Conservation (phyloP, 1,284 basidiomycete species). For the Heterobasidion irregulare region DNA sequence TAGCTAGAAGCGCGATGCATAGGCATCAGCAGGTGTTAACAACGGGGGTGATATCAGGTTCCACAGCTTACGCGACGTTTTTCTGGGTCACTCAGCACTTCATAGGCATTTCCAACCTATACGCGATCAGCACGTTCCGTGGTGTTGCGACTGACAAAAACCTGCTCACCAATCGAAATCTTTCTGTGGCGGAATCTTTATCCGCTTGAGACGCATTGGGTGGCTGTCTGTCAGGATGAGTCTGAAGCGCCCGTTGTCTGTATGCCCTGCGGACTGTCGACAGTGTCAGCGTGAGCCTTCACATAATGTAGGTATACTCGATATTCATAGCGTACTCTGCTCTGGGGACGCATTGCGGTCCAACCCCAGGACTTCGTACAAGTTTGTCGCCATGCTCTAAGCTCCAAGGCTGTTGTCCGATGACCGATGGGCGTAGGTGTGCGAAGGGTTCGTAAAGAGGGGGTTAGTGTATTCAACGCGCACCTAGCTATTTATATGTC, state of each 20-base stretch:
- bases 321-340: conserved; percentile 25
- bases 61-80: conserved; percentile 28
- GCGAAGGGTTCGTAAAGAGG: not conserved
- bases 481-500: not conserved
- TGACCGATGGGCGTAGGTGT: not conserved
- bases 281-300: not conserved
- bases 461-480: not conserved
- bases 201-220: conserved; percentile 27
- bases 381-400: conserved; percentile 38
- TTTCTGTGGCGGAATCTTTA: conserved; percentile 33
- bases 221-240: conserved; percentile 40
- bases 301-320: conserved; percentile 2
- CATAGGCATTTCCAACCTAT: conserved; percentile 44
- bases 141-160: not conserved
- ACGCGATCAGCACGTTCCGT: not conserved
- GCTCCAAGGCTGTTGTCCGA: not conserved
- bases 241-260: conserved; percentile 33
- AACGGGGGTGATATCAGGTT: not conserved
- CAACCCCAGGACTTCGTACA: conserved; percentile 45
- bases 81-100: conserved; percentile 33
- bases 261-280: conserved; percentile 40
- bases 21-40: conserved; percentile 2
- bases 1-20: conserved; percentile 23
- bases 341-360: conserved; percentile 30
- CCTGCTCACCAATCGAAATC: conserved; percentile 31